phyloP scores from a whole-genome alignment of 2,329 filamentous ascomycete species.

The Monosporascus sp. region DNA sequence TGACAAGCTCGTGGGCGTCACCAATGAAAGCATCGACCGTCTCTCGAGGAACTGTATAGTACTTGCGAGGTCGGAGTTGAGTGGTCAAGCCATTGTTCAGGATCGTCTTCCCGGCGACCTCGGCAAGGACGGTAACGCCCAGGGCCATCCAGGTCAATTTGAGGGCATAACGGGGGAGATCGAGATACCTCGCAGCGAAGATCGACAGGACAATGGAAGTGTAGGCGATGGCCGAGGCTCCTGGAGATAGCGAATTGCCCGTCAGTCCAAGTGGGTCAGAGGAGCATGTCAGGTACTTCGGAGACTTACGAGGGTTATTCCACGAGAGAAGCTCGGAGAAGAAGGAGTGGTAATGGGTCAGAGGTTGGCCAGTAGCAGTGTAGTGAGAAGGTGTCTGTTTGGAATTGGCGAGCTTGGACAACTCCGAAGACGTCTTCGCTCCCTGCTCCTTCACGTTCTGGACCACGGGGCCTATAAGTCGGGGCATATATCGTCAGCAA shows the following conservation, averaged over 20 bases:
- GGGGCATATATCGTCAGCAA: slow-evolving; percentile 4
- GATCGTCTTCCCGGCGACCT: slow-evolving; percentile 55
- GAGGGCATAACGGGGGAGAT: slow-evolving; percentile 59
- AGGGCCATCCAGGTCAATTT: slow-evolving; percentile 61
- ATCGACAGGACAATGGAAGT: slow-evolving; percentile 52
- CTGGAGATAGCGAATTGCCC: slow-evolving; percentile 29
- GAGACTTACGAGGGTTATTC: slow-evolving; percentile 58
- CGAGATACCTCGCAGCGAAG: slow-evolving; percentile 59
- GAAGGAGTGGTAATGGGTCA: slow-evolving; percentile 67
- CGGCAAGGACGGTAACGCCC: slow-evolving; percentile 54
- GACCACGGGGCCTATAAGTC: slow-evolving; percentile 48
- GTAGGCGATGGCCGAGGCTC: slow-evolving; percentile 62
- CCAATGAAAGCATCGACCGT: slow-evolving; percentile 56
- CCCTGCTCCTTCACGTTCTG: slow-evolving; percentile 53
- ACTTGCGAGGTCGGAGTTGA: slow-evolving; percentile 61
- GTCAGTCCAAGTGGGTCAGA: slow-evolving; percentile 14
- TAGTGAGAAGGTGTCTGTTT: slow-evolving; percentile 49
- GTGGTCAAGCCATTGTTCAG: slow-evolving; percentile 58
- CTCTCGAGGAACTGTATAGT: slow-evolving; percentile 61
- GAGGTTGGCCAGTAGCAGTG: slow-evolving; percentile 55
- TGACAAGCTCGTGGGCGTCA: slow-evolving; percentile 62
- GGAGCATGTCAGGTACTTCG: slow-evolving; percentile 4
- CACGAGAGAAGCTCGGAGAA: slow-evolving; percentile 65
- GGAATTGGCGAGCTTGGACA: slow-evolving; percentile 53
- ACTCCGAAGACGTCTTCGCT: slow-evolving; percentile 50